Conservation (phyloP, 139 green algal genomes). For the Spirogloea muscicola region DNA sequence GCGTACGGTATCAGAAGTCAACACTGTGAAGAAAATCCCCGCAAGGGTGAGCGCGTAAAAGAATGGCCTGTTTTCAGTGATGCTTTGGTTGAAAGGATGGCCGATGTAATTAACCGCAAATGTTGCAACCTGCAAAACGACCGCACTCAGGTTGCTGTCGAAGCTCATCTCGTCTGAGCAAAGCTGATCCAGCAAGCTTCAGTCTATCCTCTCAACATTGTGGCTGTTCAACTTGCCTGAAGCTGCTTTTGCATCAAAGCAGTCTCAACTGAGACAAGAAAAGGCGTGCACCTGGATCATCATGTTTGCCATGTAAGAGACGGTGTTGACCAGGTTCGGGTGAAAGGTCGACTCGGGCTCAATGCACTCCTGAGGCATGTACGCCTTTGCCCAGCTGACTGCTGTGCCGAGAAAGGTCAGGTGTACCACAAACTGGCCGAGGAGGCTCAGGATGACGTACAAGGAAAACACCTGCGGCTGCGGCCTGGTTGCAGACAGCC, state of each 20-base stretch:
- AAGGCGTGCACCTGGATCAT: slow-evolving; percentile 67
- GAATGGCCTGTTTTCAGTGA: slow-evolving; percentile 72
- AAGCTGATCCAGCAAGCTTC: no score
- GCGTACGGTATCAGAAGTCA: slow-evolving; percentile 28
- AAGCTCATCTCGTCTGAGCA: no score
- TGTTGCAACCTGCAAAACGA: no score
- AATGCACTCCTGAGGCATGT: slow-evolving; percentile 65
- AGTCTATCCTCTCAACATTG: no score
- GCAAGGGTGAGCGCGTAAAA: slow-evolving; percentile 50
- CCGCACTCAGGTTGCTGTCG: no score
- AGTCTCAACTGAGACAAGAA: no score
- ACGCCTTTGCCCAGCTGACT: slow-evolving; percentile 15
- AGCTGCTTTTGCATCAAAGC: no score
- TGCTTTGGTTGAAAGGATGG: slow-evolving; percentile 80
- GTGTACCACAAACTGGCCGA: slow-evolving; percentile 87
- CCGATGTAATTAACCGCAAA: slow-evolving; percentile 96
- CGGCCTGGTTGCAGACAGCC: slow-evolving; percentile 73
- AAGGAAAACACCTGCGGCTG: slow-evolving; percentile 85
- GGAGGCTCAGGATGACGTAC: slow-evolving; percentile 88
- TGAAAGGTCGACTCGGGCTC: slow-evolving; percentile 78
- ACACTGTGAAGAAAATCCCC: slow-evolving; percentile 40
- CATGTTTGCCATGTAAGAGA: slow-evolving; percentile 88
- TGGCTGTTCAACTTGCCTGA: no score
- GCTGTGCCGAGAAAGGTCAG: slow-evolving; percentile 64
- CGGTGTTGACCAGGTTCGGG: slow-evolving; percentile 96